A percentile compares a stretch with the other conserved stretches of the same genome.
These are phyloP conservation scores for Ascochyta clinopodiicola DNA, from an alignment of 2,329 filamentous ascomycete species.

Conservation along the genomic window DNA sequence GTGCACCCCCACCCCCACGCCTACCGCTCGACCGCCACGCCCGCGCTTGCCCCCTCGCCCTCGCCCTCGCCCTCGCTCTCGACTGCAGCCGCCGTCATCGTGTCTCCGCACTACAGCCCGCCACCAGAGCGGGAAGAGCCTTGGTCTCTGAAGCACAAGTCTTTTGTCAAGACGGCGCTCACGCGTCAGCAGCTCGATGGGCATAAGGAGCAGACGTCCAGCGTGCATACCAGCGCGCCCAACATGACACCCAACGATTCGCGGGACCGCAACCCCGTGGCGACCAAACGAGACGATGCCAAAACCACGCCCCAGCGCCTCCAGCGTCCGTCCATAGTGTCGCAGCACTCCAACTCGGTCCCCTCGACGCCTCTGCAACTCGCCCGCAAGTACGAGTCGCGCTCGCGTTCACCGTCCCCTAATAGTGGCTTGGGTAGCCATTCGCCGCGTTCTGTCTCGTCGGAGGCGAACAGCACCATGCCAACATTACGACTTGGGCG, in stretches of 20 bases:
- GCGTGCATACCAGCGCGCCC: conserved; percentile 45
- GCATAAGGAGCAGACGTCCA: conserved; percentile 40
- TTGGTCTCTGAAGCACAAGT: conserved; percentile 40
- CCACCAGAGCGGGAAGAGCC: conserved; percentile 42
- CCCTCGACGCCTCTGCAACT: conserved; percentile 93
- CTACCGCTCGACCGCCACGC: conserved; percentile 13
- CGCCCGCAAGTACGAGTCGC: conserved; percentile 81
- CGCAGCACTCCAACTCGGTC: conserved; percentile 83
- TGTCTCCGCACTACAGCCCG: conserved; percentile 49
- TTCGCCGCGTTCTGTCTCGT: conserved; percentile 88
- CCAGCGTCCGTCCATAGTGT: conserved; percentile 59
- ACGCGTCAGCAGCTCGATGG: conserved; percentile 47
- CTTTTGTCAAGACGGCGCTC: conserved; percentile 33
- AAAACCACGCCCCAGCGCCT: conserved; percentile 23
- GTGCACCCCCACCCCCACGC: conserved; percentile 23
- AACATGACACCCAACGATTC: conserved; percentile 47
- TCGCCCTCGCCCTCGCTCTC: conserved; percentile 23
- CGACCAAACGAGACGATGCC: conserved; percentile 37
- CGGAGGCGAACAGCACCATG: conserved; percentile 80
- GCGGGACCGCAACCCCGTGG: conserved; percentile 28
- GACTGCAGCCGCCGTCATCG: conserved; percentile 45
- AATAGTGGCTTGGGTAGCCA: conserved; percentile 74
- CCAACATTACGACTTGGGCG: conserved; percentile 69
- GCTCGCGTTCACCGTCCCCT: conserved; percentile 79
- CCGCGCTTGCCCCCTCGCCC: conserved; percentile 17